A percentile compares a stretch with the other conserved stretches of the same genome.
Evolutionary conservation across 495 filamentous ascomycete species (phyloP).

Genomic region (Penicillium malachiteum): DNA sequence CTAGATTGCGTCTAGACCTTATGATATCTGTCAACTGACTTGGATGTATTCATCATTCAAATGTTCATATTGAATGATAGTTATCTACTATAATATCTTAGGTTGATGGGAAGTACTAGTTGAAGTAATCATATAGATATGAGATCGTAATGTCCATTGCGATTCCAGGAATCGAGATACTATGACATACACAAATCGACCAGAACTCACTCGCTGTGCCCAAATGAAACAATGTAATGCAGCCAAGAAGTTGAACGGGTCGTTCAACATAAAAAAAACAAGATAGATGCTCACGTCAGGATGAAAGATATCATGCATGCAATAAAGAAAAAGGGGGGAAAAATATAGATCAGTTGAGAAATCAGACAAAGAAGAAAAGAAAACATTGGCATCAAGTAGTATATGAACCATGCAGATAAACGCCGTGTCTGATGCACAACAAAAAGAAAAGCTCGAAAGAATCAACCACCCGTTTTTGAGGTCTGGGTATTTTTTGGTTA

Average conservation of each 20-base stretch:
- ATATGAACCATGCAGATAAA: slow-evolving; percentile 17
- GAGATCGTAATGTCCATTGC: slow-evolving; percentile 23
- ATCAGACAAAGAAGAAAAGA: slow-evolving; percentile 16
- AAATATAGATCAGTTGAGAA: slow-evolving; percentile 11
- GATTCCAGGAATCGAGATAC: slow-evolving; percentile 18
- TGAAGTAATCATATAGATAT: neutral
- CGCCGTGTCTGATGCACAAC: slow-evolving; percentile 30
- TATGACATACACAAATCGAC: slow-evolving; percentile 29
- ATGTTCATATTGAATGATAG: no score
- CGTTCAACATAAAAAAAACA: slow-evolving; percentile 1
- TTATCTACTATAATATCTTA: no score
- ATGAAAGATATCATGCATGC: slow-evolving; percentile 9
- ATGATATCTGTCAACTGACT: no score
- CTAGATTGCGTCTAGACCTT: neutral
- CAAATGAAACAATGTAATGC: slow-evolving; percentile 32
- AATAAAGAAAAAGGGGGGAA: slow-evolving; percentile 12
- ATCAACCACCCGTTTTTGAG: slow-evolving; percentile 16
- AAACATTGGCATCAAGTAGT: slow-evolving; percentile 2
- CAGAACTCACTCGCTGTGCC: slow-evolving; percentile 41
- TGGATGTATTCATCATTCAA: no score
- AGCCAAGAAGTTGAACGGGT: slow-evolving; percentile 10
- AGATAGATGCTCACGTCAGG: neutral
- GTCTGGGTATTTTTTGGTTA: slow-evolving; percentile 9
- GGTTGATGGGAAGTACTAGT: neutral
- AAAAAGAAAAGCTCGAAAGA: slow-evolving; percentile 11